These are phyloP conservation scores for Ehretia macrophylla DNA, from an alignment of 257 asterid species.

Conservation along the genomic window DNA sequence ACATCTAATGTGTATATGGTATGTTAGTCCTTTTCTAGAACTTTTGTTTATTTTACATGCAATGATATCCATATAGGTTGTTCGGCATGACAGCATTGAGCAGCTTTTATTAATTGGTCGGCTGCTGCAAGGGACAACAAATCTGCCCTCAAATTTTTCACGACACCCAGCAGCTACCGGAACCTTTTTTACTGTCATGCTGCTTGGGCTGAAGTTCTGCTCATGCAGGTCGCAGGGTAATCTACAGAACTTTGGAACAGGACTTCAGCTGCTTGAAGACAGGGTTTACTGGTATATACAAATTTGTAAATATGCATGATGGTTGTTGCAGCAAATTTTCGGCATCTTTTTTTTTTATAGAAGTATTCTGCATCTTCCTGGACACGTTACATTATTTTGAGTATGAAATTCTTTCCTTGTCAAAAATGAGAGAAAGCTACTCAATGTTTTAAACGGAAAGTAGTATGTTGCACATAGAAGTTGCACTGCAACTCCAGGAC, in stretches of 20 bases:
- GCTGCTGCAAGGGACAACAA: constrained; percentile 92
- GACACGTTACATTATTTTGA: background rate
- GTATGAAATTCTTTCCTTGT: background rate
- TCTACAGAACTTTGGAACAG: constrained; percentile 71
- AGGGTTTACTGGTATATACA: constrained; percentile 74
- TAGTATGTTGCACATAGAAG: too few relatives aligned
- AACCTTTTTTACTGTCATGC: constrained; percentile 93
- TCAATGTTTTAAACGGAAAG: too few relatives aligned
- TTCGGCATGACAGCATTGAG: constrained; percentile 86
- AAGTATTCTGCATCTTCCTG: background rate
- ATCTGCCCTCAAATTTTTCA: constrained; percentile 81
- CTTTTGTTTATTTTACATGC: background rate
- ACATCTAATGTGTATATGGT: background rate
- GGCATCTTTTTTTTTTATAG: too few relatives aligned
- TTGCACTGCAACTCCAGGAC: too few relatives aligned
- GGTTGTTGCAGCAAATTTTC: too few relatives aligned
- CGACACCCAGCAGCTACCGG: constrained; percentile 95
- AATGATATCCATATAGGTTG: constrained; percentile 49
- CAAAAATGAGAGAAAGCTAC: too few relatives aligned
- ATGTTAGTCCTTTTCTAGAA: background rate
- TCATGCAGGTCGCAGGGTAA: constrained; percentile 86
- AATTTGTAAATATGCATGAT: background rate
- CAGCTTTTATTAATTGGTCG: constrained; percentile 94
- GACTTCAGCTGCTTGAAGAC: constrained; percentile 97
- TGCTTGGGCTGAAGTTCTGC: constrained; percentile 89